These are phyloP conservation scores for Zelopaecilomyces penicillatus DNA, from an alignment of 2,329 filamentous ascomycete genomes.

Conservation along the genomic window DNA sequence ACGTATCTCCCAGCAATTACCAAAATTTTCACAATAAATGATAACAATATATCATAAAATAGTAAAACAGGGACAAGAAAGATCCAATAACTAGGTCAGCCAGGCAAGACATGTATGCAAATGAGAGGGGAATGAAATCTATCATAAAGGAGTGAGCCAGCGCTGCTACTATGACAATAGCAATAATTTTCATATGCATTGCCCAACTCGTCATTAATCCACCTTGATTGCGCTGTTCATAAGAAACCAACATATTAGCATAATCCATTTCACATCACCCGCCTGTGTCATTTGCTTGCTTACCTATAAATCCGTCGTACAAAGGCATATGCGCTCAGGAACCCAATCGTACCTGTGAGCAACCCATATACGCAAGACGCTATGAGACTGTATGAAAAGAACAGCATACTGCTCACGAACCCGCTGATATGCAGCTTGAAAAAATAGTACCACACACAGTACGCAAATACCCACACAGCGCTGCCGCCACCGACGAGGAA, in stretches of 20 bases:
- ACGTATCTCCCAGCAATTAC: too few species aligned
- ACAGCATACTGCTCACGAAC: conserved; percentile 69
- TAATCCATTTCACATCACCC: background rate
- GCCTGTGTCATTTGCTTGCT: conserved; percentile 45
- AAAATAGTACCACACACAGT: conserved; percentile 78
- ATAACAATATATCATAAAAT: too few species aligned
- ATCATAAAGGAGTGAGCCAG: too few species aligned
- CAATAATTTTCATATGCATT: too few species aligned
- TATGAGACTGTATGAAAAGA: conserved; percentile 78
- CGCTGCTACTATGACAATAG: too few species aligned
- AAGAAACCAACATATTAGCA: conserved; percentile 6
- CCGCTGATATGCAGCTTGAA: conserved; percentile 74
- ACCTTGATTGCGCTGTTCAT: conserved; percentile 41
- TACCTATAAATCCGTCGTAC: conserved; percentile 75
- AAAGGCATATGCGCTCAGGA: conserved; percentile 76
- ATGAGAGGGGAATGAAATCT: too few species aligned
- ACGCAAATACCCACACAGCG: conserved; percentile 72
- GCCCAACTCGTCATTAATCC: conserved; percentile 23
- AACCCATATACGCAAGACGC: conserved; percentile 75
- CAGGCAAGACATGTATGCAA: too few species aligned
- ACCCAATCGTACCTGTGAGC: conserved; percentile 75
- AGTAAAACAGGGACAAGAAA: too few species aligned
- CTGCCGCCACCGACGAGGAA: conserved; percentile 72
- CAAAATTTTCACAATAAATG: too few species aligned
- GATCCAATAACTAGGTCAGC: too few species aligned